phyloP scores from a whole-genome alignment of 1,139 yeast genomes.

The Debaryomyces coudertii region DNA sequence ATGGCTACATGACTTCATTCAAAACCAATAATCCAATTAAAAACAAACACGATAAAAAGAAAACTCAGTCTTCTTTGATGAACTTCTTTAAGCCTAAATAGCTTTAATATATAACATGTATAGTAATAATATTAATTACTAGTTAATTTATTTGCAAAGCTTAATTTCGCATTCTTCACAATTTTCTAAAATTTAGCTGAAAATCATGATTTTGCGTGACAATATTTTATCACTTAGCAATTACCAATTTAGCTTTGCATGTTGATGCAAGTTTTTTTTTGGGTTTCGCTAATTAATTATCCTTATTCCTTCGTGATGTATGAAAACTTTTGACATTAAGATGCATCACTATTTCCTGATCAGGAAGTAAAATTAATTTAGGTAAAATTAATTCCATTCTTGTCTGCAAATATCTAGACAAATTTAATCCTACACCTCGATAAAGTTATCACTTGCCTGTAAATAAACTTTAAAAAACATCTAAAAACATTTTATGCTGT shows the following conservation, averaged over 20 bases:
- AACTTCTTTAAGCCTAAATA: constrained; percentile 31
- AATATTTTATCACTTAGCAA: no score
- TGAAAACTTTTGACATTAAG: not conserved
- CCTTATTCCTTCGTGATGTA: not conserved
- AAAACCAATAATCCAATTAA: constrained; percentile 21
- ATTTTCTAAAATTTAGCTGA: not conserved
- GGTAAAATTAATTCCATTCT: not conserved
- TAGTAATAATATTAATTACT: not conserved
- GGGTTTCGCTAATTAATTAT: no score
- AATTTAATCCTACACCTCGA: not conserved
- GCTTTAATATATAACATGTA: not conserved
- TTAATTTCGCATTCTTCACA: not conserved
- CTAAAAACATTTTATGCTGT: no score
- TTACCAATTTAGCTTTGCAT: no score
- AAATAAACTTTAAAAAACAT: not conserved
- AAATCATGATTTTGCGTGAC: not conserved
- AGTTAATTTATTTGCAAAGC: not conserved
- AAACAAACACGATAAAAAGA: constrained; percentile 25
- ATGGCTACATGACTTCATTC: constrained; percentile 42
- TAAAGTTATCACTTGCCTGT: not conserved
- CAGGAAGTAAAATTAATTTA: not conserved
- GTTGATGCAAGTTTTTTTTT: no score
- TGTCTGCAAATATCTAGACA: not conserved
- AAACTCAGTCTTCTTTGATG: constrained; percentile 43
- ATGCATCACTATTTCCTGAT: not conserved